Percentiles rank a stretch among this genome's conserved stretches.
Conservation (phyloP, 176 grass and related monocot species). For the Leersia perrieri region DNA sequence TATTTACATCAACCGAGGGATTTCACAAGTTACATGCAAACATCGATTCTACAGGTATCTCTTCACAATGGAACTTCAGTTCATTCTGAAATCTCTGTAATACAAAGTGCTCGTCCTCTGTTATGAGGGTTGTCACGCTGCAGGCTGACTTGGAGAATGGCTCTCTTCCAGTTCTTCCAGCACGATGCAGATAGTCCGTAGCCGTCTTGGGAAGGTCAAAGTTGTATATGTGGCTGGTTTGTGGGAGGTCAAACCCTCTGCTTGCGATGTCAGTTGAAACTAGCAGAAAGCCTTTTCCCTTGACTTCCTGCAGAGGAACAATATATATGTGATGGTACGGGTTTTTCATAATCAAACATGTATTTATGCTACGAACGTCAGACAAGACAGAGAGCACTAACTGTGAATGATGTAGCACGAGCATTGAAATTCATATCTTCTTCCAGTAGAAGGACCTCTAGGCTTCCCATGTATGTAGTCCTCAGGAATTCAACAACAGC, state of each 20-base stretch:
- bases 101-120: conserved; percentile 68
- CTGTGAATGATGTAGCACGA: conserved; percentile 64
- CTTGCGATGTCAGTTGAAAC: conserved; percentile 81
- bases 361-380: not conserved
- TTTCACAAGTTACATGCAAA: conserved; percentile 15
- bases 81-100: conserved; percentile 78
- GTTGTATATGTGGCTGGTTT: conserved; percentile 90
- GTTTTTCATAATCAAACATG: not conserved
- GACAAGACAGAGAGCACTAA: conserved; percentile 20
- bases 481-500: conserved; percentile 61
- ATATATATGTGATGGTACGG: not conserved
- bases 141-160: conserved; percentile 70
- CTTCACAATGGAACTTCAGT: conserved; percentile 63
- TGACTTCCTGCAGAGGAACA: conserved; percentile 55
- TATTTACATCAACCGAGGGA: conserved; percentile 2
- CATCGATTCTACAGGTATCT: conserved; percentile 41
- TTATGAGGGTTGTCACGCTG: conserved; percentile 64
- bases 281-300: conserved; percentile 64
- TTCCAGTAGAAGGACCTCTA: conserved; percentile 69
- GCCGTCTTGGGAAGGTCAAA: conserved; percentile 85
- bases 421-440: conserved; percentile 96
- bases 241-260: conserved; percentile 88
- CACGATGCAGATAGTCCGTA: conserved; percentile 70
- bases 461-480: conserved; percentile 54
- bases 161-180: conserved; percentile 72